Evolutionary conservation across 371 early-diverging fungal genomes (phyloP), one percentile per base, ranked within the genome.

Genomic region (Lichtheimia corymbifera): DNA sequence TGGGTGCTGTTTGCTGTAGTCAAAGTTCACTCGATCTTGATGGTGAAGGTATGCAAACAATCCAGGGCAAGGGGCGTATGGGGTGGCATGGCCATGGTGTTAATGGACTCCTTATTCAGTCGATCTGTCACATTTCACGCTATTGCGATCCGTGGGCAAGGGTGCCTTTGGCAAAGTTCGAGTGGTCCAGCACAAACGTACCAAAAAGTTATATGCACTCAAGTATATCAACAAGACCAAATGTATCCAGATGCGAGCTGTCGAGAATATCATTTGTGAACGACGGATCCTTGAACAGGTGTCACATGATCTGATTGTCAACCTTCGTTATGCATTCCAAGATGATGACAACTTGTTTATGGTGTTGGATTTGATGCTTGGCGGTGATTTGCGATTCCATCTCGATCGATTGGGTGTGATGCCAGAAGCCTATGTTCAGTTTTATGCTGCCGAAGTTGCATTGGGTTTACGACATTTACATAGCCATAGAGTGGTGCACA

Each of bases 301-400:
- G 13, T 68, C 73, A 15, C 67, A 75, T 59, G 67, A 72, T 7
- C 71, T 83, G 27, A 65, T 83, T 51, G 86, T 86, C 50, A 90
- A 90, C 68, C 61, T 90, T 63, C 77, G 89, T 18, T 90, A 84
- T 62, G 88, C 90, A n/a, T 91, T 91, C 66, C 90, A 91, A 71
- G 91, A 91, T 68, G 90, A 88, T 59, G 88, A 88, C 54, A 87
- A 88, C 58, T 66, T 91, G 64, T 91, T 87, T 62, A 89, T 91
- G 91, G 84, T 89, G 11, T 63, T 91, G 20, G 91, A 91, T 71
- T 72, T 89, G 30, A 89, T 88, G 88, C 71, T 89, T 9, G 94
- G 96, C 51, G 95, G 96, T n/a, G 97, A 96, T 71, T 70, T 96
- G 42, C 83, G 91, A 1, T 91, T 88, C 53, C 90, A 92, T 72